Evolutionary conservation across 208 protist species (phyloP).

Genomic region (Leishmania lainsoni): DNA sequence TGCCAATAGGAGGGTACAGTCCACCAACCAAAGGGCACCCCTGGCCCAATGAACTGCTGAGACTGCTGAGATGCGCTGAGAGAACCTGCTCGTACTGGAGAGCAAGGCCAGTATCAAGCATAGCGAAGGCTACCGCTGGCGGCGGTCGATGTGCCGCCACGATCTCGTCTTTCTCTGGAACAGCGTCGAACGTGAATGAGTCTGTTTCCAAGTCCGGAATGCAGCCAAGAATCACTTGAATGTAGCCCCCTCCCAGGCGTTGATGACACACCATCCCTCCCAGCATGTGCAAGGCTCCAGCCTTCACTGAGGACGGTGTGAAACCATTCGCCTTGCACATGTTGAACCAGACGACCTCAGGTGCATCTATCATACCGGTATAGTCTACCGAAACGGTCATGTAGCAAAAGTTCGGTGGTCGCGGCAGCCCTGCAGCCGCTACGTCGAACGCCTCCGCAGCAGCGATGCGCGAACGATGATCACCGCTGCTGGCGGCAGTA

Average conservation of each 20-base stretch:
- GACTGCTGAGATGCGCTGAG: constrained; percentile 51
- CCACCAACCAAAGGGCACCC: constrained; percentile 66
- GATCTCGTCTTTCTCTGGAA: constrained; percentile 70
- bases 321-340: constrained; percentile 72
- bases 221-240: constrained; percentile 82
- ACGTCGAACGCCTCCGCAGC: constrained; percentile 88
- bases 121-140: constrained; percentile 60
- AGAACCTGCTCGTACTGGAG: constrained; percentile 81
- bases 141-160: constrained; percentile 36
- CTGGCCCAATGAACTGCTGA: constrained; percentile 41
- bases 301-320: constrained; percentile 67
- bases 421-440: constrained; percentile 73
- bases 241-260: constrained; percentile 78
- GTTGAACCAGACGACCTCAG: constrained; percentile 87
- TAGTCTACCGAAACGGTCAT: constrained; percentile 83
- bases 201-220: constrained; percentile 79
- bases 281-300: constrained; percentile 76
- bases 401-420: constrained; percentile 86
- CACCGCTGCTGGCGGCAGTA: constrained; percentile 66
- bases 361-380: constrained; percentile 79
- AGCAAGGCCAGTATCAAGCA: constrained; percentile 67
- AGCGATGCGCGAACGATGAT: constrained; percentile 81
- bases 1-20: constrained; percentile 67
- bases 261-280: constrained; percentile 81
- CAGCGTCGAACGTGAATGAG: constrained; percentile 82